Percentiles rank a stretch among this genome's conserved stretches.
These are phyloP conservation scores for Cnidoscolus chayamansa DNA, from an alignment of 441 rosid species.

Conservation along the genomic window DNA sequence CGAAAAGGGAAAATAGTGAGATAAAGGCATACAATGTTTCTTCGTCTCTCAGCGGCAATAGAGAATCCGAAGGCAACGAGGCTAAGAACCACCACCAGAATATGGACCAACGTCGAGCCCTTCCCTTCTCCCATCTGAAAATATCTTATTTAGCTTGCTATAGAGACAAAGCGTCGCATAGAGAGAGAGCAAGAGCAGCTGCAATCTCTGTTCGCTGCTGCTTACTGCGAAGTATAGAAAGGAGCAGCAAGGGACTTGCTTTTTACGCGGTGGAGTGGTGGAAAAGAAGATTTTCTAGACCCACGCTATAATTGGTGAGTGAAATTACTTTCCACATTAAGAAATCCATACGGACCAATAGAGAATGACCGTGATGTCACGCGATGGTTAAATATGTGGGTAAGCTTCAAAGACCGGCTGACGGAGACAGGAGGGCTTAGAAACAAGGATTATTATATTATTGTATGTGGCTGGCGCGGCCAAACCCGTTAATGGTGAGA, in stretches of 20 bases:
- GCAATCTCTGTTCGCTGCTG: background rate
- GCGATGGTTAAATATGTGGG: background rate
- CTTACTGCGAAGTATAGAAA: background rate
- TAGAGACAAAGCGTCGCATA: background rate
- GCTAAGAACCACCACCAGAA: slow-evolving; percentile 66
- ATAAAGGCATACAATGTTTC: slow-evolving; percentile 54
- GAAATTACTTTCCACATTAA: background rate
- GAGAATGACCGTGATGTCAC: background rate
- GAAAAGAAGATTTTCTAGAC: background rate
- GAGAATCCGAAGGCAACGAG: slow-evolving; percentile 86
- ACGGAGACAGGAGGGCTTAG: no score
- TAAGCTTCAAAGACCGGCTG: no score
- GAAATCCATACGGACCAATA: background rate
- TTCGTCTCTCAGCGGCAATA: slow-evolving; percentile 86
- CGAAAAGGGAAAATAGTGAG: slow-evolving; percentile 11
- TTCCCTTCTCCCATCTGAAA: slow-evolving; percentile 55
- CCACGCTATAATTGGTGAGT: background rate
- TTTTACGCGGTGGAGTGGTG: slow-evolving; percentile 5
- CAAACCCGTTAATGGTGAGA: background rate
- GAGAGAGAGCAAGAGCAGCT: background rate
- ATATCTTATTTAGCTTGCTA: background rate
- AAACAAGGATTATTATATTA: background rate
- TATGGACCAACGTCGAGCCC: slow-evolving; percentile 63
- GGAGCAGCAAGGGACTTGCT: background rate
- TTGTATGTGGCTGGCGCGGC: background rate